Percentiles rank a stretch among this genome's conserved stretches.
These are phyloP conservation scores for Schwanniomyces occidentalis DNA, from an alignment of 805 yeast genomes.

Conservation along the genomic window DNA sequence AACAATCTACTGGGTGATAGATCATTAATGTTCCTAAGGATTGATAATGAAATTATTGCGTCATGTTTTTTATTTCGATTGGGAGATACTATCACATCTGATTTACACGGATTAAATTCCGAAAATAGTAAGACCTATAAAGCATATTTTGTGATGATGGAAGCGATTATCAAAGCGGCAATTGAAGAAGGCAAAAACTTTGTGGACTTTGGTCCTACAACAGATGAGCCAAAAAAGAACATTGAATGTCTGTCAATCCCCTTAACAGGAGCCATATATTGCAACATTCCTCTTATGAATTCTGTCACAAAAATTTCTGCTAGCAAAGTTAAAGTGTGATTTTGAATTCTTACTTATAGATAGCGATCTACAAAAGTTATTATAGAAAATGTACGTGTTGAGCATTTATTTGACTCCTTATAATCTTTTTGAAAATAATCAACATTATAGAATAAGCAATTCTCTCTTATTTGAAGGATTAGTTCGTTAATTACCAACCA, in stretches of 20 bases:
- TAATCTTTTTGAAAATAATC: too few relatives aligned
- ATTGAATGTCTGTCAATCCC: slow-evolving; percentile 40
- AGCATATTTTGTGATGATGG: slow-evolving; percentile 51
- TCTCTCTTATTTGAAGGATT: too few relatives aligned
- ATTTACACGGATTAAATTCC: slow-evolving; percentile 44
- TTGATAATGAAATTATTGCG: slow-evolving; percentile 36
- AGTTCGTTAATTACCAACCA: too few relatives aligned
- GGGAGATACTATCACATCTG: slow-evolving; percentile 46
- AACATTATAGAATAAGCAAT: too few relatives aligned
- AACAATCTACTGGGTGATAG: slow-evolving; percentile 23
- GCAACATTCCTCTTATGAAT: slow-evolving; percentile 20
- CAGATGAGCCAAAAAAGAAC: slow-evolving; percentile 42
- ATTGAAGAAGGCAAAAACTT: slow-evolving; percentile 34
- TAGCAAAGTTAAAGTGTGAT: slow-evolving; percentile 14
- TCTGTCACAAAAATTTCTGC: slow-evolving; percentile 16
- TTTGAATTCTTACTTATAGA: too few relatives aligned
- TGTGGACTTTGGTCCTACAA: slow-evolving; percentile 49
- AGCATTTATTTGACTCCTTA: too few relatives aligned
- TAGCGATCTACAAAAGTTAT: too few relatives aligned
- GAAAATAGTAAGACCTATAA: slow-evolving; percentile 38
- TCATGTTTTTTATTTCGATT: slow-evolving; percentile 42
- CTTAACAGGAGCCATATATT: slow-evolving; percentile 36
- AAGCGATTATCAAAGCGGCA: slow-evolving; percentile 42
- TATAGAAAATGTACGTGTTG: too few relatives aligned
- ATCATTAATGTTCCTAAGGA: slow-evolving; percentile 37